Percentiles rank a stretch among this genome's conserved stretches.
phyloP scores from a whole-genome alignment of 805 yeast genomes.

The Priceomyces melissophilus region DNA sequence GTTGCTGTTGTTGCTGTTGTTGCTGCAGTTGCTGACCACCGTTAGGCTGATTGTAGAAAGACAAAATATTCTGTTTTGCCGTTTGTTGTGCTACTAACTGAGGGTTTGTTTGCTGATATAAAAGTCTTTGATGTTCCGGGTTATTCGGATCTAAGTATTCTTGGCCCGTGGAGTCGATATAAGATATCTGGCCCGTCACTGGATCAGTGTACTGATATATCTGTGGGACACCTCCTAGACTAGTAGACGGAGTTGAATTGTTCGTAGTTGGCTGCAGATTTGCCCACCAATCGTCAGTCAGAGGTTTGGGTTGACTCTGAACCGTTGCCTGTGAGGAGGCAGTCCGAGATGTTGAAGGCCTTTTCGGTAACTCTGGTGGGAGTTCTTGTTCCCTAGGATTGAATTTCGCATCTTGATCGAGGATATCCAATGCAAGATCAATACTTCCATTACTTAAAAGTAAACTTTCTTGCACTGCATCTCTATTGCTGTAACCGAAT shows the following conservation, averaged over 20 bases:
- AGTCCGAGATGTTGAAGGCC: constrained; percentile 23
- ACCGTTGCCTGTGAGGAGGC: constrained; percentile 16
- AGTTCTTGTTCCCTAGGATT: constrained; percentile 36
- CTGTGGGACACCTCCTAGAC: constrained; percentile 37
- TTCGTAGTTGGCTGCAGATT: constrained; percentile 5
- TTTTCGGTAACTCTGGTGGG: constrained; percentile 48
- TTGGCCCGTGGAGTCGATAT: constrained; percentile 67
- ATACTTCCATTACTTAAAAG: constrained; percentile 56
- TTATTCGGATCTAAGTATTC: constrained; percentile 51
- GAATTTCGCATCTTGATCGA: constrained; percentile 38
- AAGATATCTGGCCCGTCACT: constrained; percentile 60
- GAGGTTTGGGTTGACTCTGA: constrained; percentile 1
- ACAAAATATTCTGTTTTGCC: constrained; percentile 36
- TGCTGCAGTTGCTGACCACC: constrained; percentile 14
- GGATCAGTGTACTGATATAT: constrained; percentile 72
- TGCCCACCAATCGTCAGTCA: constrained; percentile 33
- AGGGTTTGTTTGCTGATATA: constrained; percentile 32
- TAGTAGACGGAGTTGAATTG: constrained; percentile 4
- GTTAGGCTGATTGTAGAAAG: constrained; percentile 41
- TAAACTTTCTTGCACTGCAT: constrained; percentile 62
- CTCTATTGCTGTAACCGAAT: constrained; percentile 57
- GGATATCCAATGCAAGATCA: constrained; percentile 54
- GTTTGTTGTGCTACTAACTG: constrained; percentile 35
- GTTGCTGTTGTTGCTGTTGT: constrained; percentile 12
- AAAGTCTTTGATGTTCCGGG: constrained; percentile 42